phyloP scores from a whole-genome alignment of 345 rosid genomes.

The Arabidopsis arenosa region DNA sequence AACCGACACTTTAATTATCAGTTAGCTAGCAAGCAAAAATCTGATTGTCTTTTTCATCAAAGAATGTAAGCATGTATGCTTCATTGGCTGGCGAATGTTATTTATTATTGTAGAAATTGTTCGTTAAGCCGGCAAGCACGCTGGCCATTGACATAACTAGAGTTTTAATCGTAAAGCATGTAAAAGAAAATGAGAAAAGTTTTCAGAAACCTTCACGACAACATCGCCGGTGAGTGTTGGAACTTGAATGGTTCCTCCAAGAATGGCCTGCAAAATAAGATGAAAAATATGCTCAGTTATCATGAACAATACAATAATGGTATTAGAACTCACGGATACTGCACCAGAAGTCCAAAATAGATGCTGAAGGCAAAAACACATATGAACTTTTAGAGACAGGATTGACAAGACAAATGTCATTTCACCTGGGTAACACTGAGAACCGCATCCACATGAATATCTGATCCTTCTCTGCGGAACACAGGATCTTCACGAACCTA shows the following conservation, averaged over 20 bases:
- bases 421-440: conserved; percentile 82
- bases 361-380: not conserved
- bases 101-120: not conserved
- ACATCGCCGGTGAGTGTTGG: conserved; percentile 99
- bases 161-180: not conserved
- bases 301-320: not conserved
- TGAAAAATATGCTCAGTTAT: conserved; percentile 22
- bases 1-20: not conserved
- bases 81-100: conserved; percentile 1
- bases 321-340: conserved; percentile 1
- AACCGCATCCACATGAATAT: conserved; percentile 87
- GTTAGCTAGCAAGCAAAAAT: conserved; percentile 9
- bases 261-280: conserved; percentile 70
- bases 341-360: conserved; percentile 8
- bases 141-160: not conserved
- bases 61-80: not conserved
- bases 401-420: conserved; percentile 16
- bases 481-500: conserved; percentile 96
- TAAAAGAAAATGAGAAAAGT: conserved; percentile 5
- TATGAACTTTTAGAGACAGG: not conserved
- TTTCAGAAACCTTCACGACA: conserved; percentile 78
- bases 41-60: conserved; percentile 3
- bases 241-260: conserved; percentile 97
- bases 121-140: conserved; percentile 1
- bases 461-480: conserved; percentile 92